These are phyloP conservation scores for Pseudogymnoascus sp. DNA, from an alignment of 2,329 filamentous ascomycete species.

Conservation along the genomic window DNA sequence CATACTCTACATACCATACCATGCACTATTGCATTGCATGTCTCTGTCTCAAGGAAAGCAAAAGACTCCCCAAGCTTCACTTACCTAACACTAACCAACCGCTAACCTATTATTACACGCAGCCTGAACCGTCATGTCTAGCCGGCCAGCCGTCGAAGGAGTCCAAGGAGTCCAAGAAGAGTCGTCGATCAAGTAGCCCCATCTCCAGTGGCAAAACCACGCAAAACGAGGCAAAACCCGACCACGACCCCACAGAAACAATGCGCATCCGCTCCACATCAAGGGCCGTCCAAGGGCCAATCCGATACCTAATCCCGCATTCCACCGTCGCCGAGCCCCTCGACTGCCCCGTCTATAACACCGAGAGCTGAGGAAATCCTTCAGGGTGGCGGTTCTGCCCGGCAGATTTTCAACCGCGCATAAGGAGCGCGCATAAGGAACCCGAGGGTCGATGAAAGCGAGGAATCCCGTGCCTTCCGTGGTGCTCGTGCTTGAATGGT, in stretches of 20 bases:
- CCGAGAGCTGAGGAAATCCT: background rate
- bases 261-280: background rate
- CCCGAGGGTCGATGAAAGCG: background rate
- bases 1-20: background rate
- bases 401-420: background rate
- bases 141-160: background rate
- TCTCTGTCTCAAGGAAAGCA: background rate
- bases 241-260: background rate
- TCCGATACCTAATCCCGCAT: constrained; percentile 4
- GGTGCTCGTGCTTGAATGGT: background rate
- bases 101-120: background rate
- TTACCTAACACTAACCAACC: background rate
- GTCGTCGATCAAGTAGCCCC: background rate
- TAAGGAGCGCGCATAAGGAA: background rate
- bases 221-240: background rate
- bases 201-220: background rate
- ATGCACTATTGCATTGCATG: background rate
- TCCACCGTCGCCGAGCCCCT: background rate
- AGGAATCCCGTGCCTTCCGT: background rate
- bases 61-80: background rate
- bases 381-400: constrained; percentile 1
- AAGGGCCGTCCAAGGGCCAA: background rate
- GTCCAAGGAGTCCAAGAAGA: background rate
- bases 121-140: background rate
- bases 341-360: background rate